phyloP scores from a whole-genome alignment of 805 yeast genomes.

The Spathaspora arborariae region DNA sequence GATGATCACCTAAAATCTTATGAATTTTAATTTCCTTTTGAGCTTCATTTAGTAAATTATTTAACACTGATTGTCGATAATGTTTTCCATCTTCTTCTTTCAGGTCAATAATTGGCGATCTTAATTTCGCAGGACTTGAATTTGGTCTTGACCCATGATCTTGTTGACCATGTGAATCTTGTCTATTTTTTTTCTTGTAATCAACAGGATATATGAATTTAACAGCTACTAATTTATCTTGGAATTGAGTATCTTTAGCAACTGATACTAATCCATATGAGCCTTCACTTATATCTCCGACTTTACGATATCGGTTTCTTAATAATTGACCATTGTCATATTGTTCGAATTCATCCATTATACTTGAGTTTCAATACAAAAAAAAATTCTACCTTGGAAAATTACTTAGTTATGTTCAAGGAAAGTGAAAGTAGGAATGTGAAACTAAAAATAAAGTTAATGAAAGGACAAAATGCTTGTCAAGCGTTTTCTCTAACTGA shows the following conservation, averaged over 20 bases:
- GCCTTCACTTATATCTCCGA: slow-evolving; percentile 82
- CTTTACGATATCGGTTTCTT: slow-evolving; percentile 59
- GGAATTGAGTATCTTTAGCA: slow-evolving; percentile 62
- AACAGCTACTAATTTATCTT: slow-evolving; percentile 65
- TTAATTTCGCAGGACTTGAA: slow-evolving; percentile 34
- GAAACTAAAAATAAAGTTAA: no score
- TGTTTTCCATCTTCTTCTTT: slow-evolving; percentile 2
- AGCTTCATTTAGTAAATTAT: slow-evolving; percentile 49
- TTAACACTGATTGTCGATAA: slow-evolving; percentile 22
- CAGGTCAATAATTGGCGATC: slow-evolving; percentile 9
- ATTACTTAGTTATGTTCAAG: no score
- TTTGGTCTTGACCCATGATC: slow-evolving; percentile 19
- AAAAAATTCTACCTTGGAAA: background rate
- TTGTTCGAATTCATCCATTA: slow-evolving; percentile 37
- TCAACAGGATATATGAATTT: slow-evolving; percentile 72
- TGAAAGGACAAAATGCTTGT: no score
- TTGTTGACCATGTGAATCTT: slow-evolving; percentile 11
- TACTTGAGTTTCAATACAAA: background rate
- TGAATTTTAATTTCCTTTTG: slow-evolving; percentile 66
- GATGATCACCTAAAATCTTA: slow-evolving; percentile 50
- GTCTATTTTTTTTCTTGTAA: slow-evolving; percentile 22
- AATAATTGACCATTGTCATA: slow-evolving; percentile 45
- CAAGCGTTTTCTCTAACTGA: no score
- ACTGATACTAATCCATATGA: slow-evolving; percentile 90
- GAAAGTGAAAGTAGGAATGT: no score